phyloP scores from a whole-genome alignment of 2,329 filamentous ascomycete genomes.

The Alternaria solani region DNA sequence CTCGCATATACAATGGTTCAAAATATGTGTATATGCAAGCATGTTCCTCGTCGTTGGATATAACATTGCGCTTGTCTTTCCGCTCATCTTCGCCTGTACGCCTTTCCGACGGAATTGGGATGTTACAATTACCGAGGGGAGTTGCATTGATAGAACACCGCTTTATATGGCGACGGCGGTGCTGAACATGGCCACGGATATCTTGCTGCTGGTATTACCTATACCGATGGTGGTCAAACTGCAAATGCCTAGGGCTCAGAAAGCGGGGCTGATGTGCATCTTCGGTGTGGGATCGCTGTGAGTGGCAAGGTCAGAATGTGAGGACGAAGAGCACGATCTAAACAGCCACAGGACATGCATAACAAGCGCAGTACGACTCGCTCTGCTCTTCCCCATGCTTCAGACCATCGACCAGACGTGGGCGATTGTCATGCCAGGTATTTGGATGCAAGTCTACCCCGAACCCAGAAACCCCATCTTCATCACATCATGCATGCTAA shows the following conservation, averaged over 20 bases:
- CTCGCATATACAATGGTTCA: constrained; percentile 22
- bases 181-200: constrained; percentile 31
- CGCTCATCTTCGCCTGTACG: constrained; percentile 31
- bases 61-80: constrained; percentile 29
- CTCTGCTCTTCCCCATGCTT: constrained; percentile 18
- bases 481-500: background rate
- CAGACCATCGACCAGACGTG: constrained; percentile 21
- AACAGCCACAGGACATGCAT: constrained; percentile 10
- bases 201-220: constrained; percentile 26
- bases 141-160: constrained; percentile 27
- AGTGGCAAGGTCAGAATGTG: background rate
- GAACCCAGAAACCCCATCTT: background rate
- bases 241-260: constrained; percentile 25
- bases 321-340: background rate
- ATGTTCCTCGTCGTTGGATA: constrained; percentile 33
- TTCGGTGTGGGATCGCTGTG: constrained; percentile 29
- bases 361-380: constrained; percentile 17
- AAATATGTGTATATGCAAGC: constrained; percentile 18
- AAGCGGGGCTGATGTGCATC: constrained; percentile 26
- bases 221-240: constrained; percentile 30
- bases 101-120: constrained; percentile 30
- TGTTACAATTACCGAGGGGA: constrained; percentile 22
- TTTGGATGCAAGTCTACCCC: constrained; percentile 18
- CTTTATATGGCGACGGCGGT: constrained; percentile 33
- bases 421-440: constrained; percentile 23